Conservation (phyloP, 2,329 filamentous ascomycete species). For the Knufia petricola region DNA sequence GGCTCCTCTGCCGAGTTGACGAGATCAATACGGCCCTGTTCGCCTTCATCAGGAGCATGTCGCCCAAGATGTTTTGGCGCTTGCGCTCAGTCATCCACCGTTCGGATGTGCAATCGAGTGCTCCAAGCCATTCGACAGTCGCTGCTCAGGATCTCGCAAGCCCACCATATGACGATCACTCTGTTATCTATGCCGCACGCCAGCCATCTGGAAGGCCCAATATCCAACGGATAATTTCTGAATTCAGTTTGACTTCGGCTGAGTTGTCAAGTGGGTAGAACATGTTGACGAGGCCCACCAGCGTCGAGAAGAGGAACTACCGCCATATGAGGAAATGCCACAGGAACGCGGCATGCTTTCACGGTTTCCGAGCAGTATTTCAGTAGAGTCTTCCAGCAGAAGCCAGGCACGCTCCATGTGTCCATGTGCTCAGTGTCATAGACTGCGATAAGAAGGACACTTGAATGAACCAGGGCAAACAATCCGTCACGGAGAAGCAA, state of each 20-base stretch:
- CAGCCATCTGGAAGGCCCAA: background rate
- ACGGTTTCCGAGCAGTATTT: background rate
- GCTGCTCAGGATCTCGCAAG: background rate
- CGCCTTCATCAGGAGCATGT: background rate
- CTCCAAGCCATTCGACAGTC: background rate
- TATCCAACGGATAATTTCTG: background rate
- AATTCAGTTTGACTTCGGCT: background rate
- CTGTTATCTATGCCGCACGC: background rate
- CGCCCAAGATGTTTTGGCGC: background rate
- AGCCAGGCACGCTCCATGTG: background rate
- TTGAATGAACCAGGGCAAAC: background rate
- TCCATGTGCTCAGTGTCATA: conserved; percentile 6
- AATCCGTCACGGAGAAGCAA: background rate
- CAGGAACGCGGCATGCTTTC: background rate
- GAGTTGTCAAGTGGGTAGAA: conserved; percentile 1
- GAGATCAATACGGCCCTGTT: background rate
- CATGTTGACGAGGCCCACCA: background rate
- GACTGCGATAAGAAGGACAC: background rate
- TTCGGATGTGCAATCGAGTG: background rate
- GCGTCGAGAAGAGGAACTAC: background rate
- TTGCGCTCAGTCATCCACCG: background rate
- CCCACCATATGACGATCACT: conserved; percentile 2
- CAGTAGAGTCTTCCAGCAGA: background rate
- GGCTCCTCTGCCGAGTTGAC: background rate
- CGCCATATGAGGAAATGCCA: conserved; percentile 4